phyloP scores from a whole-genome alignment of 495 filamentous ascomycete species.

The Penicillium antarcticum region DNA sequence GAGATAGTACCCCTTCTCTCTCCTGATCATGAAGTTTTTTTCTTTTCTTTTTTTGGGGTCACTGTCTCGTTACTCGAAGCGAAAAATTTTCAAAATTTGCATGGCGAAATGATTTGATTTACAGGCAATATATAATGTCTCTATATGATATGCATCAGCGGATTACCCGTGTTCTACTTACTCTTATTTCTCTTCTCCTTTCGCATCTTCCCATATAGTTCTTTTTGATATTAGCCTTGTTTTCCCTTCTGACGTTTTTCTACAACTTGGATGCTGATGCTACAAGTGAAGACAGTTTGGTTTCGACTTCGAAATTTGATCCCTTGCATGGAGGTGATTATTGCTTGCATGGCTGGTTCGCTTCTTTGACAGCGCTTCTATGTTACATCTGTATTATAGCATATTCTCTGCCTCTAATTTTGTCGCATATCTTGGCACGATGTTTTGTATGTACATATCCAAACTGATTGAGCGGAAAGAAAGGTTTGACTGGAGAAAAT shows the following conservation, averaged over 20 bases:
- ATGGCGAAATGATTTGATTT: background rate
- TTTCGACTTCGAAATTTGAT: background rate
- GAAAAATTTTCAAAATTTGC: background rate
- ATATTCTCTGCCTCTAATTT: background rate
- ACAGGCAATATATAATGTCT: background rate
- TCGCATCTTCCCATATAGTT: background rate
- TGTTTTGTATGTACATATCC: too few species aligned
- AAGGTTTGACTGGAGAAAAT: too few species aligned
- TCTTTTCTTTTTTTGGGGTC: too few species aligned
- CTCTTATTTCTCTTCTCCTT: too few species aligned
- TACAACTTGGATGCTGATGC: slow-evolving; percentile 14
- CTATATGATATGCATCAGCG: background rate
- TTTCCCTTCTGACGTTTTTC: slow-evolving; percentile 1
- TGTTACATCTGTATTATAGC: slow-evolving; percentile 8
- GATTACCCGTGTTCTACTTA: background rate
- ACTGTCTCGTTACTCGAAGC: too few species aligned
- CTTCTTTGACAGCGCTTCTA: background rate
- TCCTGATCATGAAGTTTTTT: background rate
- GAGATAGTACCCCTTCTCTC: slow-evolving; percentile 2
- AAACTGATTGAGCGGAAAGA: too few species aligned
- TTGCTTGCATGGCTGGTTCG: background rate
- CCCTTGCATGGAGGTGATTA: background rate
- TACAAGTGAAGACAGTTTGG: background rate
- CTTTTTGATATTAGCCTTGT: background rate
- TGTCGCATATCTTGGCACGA: too few species aligned